These are phyloP conservation scores for Candida andamanensis DNA, from an alignment of 805 yeast genomes.

Conservation along the genomic window DNA sequence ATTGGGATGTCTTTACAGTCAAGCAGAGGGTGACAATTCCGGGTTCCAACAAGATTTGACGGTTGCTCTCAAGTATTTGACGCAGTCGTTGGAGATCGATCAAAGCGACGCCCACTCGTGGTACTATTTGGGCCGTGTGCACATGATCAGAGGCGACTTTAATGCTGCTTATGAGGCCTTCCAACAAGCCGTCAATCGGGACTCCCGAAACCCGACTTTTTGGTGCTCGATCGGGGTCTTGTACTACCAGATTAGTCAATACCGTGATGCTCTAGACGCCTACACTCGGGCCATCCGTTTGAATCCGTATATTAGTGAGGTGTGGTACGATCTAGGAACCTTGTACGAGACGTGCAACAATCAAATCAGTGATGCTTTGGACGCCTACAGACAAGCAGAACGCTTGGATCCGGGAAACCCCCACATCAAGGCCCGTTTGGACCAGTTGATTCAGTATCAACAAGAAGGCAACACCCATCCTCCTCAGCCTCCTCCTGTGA, in stretches of 20 bases:
- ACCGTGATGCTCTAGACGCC: conserved; percentile 95
- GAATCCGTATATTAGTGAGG: conserved; percentile 94
- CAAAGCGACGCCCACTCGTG: conserved; percentile 91
- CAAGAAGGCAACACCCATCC: conserved; percentile 62
- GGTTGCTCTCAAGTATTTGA: conserved; percentile 72
- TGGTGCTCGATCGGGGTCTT: conserved; percentile 97
- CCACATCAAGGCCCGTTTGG: conserved; percentile 88
- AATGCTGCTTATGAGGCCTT: conserved; percentile 96
- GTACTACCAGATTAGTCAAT: conserved; percentile 93
- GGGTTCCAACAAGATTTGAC: conserved; percentile 61
- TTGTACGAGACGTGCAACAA: conserved; percentile 95
- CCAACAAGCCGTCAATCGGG: conserved; percentile 97
- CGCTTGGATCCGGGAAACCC: conserved; percentile 91
- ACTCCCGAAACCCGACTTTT: conserved; percentile 94
- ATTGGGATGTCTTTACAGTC: conserved; percentile 90
- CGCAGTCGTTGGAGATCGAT: conserved; percentile 87
- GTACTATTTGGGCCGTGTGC: conserved; percentile 95
- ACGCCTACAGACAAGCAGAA: conserved; percentile 95
- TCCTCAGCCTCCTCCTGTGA: conserved; percentile 63
- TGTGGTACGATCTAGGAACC: conserved; percentile 98
- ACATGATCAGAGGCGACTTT: conserved; percentile 93
- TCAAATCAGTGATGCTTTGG: conserved; percentile 90
- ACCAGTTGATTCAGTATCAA: conserved; percentile 71
- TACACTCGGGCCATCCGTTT: conserved; percentile 93
- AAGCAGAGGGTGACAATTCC: conserved; percentile 28